These are phyloP conservation scores for Trametes elegans DNA, from an alignment of 768 basidiomycete genomes.

Conservation along the genomic window DNA sequence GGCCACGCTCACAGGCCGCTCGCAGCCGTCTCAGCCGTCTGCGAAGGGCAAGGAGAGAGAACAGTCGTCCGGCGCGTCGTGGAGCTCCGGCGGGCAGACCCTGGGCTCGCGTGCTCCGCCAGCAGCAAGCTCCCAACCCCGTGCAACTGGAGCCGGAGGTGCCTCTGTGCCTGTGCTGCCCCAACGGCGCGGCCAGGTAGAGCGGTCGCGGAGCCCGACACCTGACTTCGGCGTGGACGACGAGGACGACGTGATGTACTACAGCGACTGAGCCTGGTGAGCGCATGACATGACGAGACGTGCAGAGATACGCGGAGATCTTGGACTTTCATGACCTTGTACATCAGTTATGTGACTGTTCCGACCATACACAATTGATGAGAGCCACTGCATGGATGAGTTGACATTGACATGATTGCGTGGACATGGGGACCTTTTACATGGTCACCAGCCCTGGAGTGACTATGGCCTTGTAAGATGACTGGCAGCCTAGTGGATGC, in stretches of 20 bases:
- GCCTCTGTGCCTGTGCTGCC: constrained; percentile 47
- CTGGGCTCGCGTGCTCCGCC: constrained; percentile 39
- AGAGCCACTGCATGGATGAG: background rate
- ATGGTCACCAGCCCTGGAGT: no score
- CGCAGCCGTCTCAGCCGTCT: constrained; percentile 32
- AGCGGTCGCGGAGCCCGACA: constrained; percentile 56
- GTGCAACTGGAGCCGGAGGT: constrained; percentile 54
- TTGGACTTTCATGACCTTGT: constrained; percentile 2
- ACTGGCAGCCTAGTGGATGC: no score
- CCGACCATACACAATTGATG: background rate
- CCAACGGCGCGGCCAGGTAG: constrained; percentile 37
- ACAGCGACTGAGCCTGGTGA: constrained; percentile 57
- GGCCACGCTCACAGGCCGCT: constrained; percentile 59
- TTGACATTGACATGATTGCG: no score
- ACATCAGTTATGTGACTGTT: no score
- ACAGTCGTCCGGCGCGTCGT: constrained; percentile 27
- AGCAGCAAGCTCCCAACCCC: constrained; percentile 23
- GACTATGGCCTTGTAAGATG: no score
- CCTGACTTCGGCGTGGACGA: constrained; percentile 86
- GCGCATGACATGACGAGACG: background rate
- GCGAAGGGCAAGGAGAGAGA: constrained; percentile 53
- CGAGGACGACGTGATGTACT: constrained; percentile 74
- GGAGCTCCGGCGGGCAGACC: constrained; percentile 44
- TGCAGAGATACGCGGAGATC: background rate
- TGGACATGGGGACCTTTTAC: no score